Base-by-base conservation (phyloP, 164 flowering plant species). In the Berberis thunbergii region DNA sequence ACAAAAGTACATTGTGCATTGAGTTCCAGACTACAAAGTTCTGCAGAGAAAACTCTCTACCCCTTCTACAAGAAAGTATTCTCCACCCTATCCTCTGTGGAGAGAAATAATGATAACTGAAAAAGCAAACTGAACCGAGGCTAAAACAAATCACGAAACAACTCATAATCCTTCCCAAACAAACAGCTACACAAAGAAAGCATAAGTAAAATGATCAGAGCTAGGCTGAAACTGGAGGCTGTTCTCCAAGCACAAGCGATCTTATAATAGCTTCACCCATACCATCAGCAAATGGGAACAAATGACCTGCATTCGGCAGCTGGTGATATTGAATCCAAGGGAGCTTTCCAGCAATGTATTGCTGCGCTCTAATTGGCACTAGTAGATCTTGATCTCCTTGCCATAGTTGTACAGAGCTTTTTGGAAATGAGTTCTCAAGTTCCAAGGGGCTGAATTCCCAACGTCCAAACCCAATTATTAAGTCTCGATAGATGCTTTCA, bases 291-390 rank as follows among this genome's bases (percentile, higher is more conserved):
- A 48, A 41, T 0, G 78, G 72, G 65, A 86, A 86, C 67, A 75
- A 10, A 65, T 83, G 88, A 3, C 90, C 96, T 5, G 76, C 73
- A 59, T 82, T 86, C 3, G 78, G 65, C 8, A 84, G 3, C 74
- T 88, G 90, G 54, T 88, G 90, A 70, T 86, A 88, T 12, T 75
- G 70, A 68, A 86, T 77, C 92, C 92, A 88, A 1, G 92, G 86
- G 43, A 83, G 86, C 64, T 64, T 71, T 57, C 75, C 69, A 0
- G 82, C 83, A 41, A 85, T 77, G 69, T 72, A 80, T 49, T 83
- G 85, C 55, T 82, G 87, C 63, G 82, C 64, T 3, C 57, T 13
- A 58, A 68, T 70, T 10, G 87, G 87, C 57, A 88, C 87, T 4
- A 86, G 45, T 41, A 46, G 1, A 57, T 88, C 96, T 41, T 84